A percentile compares a stretch with the other conserved stretches of the same genome.
Conservation (phyloP, 352 stramenopile genomes). For the Globisporangium radiosum region DNA sequence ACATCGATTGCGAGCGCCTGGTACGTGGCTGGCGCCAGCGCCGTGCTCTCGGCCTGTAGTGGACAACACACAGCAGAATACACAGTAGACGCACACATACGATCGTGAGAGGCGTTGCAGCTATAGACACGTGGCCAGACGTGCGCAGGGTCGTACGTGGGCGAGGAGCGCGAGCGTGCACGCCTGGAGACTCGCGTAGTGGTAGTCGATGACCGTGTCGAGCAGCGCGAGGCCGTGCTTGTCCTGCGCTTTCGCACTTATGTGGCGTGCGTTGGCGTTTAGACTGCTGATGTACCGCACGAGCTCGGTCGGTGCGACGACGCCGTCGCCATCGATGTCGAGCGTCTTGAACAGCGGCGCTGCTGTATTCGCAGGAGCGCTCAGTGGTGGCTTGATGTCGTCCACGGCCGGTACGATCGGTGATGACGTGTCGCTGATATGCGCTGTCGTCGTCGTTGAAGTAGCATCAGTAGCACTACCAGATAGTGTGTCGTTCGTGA, state of each 20-base stretch:
- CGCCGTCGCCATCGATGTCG: constrained; percentile 16
- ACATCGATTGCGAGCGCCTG: constrained; percentile 13
- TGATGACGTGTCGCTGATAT: background rate
- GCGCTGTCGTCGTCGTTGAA: constrained; percentile 1
- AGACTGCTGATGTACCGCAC: background rate
- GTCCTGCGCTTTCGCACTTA: constrained; percentile 8
- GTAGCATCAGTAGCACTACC: too few species aligned
- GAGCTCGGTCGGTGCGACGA: background rate
- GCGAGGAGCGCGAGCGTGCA: constrained; percentile 18
- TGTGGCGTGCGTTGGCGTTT: background rate
- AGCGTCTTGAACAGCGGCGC: constrained; percentile 10
- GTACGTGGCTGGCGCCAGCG: constrained; percentile 14
- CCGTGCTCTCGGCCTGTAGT: constrained; percentile 2
- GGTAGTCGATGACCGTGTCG: constrained; percentile 19
- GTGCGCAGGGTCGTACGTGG: constrained; percentile 6
- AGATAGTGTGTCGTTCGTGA: too few species aligned
- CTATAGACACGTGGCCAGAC: too few species aligned
- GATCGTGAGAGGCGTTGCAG: too few species aligned
- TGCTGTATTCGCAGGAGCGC: background rate
- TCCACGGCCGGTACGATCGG: background rate
- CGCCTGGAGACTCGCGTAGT: constrained; percentile 22
- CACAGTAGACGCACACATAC: too few species aligned
- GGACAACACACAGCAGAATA: background rate
- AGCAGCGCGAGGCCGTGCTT: constrained; percentile 12
- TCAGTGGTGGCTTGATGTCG: background rate